These are phyloP conservation scores for Lentinula detonsa DNA, from an alignment of 768 basidiomycete species.

Conservation along the genomic window DNA sequence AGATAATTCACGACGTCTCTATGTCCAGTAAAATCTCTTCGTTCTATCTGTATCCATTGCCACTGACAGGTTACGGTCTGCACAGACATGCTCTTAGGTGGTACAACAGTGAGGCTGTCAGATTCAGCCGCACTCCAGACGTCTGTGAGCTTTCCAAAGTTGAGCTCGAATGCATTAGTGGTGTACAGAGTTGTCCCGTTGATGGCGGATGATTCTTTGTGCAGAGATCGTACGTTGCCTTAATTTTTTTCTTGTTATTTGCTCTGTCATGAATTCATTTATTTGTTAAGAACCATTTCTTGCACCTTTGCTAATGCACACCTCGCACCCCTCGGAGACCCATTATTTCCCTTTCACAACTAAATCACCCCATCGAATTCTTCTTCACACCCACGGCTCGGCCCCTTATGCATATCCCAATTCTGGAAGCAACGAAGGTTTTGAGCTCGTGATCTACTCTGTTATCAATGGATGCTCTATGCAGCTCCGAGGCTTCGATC, in stretches of 20 bases:
- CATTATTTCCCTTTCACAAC: conserved; percentile 57
- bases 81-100: conserved; percentile 5
- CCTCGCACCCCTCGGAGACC: conserved; percentile 52
- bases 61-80: conserved; percentile 3
- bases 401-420: conserved; percentile 59
- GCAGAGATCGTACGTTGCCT: not conserved
- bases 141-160: conserved; percentile 43
- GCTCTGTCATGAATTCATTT: not conserved
- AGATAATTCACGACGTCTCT: conserved; percentile 24
- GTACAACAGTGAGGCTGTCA: conserved; percentile 8
- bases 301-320: conserved; percentile 62
- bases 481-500: conserved; percentile 28
- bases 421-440: conserved; percentile 21
- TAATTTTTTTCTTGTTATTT: not conserved
- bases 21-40: conserved; percentile 38
- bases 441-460: conserved; percentile 56
- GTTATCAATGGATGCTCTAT: conserved; percentile 42
- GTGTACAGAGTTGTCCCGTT: conserved; percentile 46
- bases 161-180: conserved; percentile 56
- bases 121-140: conserved; percentile 20
- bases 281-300: conserved; percentile 41
- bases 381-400: conserved; percentile 63
- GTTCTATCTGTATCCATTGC: not conserved
- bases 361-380: conserved; percentile 28
- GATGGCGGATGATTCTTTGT: not conserved